Base-by-base conservation (phyloP, 352 stramenopile species). In the Phytophthora quininea region DNA sequence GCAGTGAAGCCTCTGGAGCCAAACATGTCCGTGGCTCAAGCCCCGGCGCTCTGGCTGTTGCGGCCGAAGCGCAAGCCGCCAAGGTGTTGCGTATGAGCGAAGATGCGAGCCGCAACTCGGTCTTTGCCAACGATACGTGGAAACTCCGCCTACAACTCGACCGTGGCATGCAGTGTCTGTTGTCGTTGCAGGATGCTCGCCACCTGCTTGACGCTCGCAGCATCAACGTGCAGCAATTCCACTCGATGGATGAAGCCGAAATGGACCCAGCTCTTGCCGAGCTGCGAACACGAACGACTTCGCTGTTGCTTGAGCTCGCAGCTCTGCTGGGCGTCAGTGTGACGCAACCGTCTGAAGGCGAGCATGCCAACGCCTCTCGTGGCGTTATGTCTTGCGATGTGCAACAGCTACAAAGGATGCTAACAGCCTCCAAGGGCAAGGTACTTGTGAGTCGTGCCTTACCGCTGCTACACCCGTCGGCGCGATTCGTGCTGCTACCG, bases 171-270 rank as follows among this genome's bases (percentile, higher is more conserved):
- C 77, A 92, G 47, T 92, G 86, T 50, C 62, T 96, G 58, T 55
- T 96, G 38, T 91, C 88, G 9, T 67, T 96, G 15, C 84, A 96
- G 55, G 88, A 96, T 24, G 88, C 86, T 3, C 88, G 88, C 37
- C 88, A 95, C 48, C 66, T 96, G 37, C 64, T 96, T 29, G 88
- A 96, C 50, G 88, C 88, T 7, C 86, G 88, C 24, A 82, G 86
- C 24, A 86, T 96, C 35, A 93, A 95, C 49, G 88, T 95, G 30
- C 86, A 93, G 69, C 82, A 93, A 52, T 96, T 96, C 63, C 88
- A 96, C 62, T 88, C 85, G 32, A 84, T 95, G 76, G 76, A 88
- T 63, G 73, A 78, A 10, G 43, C 73, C 33, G 76, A 88, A 46
- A 92, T 96, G 62, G 88, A 94, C 48, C 81, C 84, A 1, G 76